Conservation (phyloP, 2,329 filamentous ascomycete species). For the Grosmannia huntii region DNA sequence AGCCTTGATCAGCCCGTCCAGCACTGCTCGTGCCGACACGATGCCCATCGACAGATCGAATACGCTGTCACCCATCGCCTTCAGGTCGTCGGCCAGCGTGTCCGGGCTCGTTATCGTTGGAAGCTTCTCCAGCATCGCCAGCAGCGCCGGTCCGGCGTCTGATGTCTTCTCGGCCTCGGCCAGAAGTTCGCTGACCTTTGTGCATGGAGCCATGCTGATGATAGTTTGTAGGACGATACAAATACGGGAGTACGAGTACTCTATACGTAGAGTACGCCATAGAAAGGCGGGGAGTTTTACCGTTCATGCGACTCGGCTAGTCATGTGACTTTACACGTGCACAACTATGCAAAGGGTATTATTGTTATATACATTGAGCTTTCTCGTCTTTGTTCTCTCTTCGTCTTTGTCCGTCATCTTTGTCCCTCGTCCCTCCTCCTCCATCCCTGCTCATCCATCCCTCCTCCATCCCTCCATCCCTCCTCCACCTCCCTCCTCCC, state of each 20-base stretch:
- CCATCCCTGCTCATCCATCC: too few relatives aligned
- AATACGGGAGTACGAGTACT: too few relatives aligned
- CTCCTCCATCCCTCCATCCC: too few relatives aligned
- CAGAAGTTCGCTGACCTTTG: conserved; percentile 12
- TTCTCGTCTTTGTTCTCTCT: too few relatives aligned
- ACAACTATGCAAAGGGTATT: not conserved
- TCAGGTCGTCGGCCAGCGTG: conserved; percentile 13
- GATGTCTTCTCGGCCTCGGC: conserved; percentile 5
- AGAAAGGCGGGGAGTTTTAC: not conserved
- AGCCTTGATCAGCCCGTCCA: conserved; percentile 21
- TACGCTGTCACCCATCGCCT: conserved; percentile 13
- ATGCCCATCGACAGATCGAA: conserved; percentile 15
- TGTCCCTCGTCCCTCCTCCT: too few relatives aligned
- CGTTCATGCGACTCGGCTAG: not conserved
- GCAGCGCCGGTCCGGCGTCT: conserved; percentile 11
- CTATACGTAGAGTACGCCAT: too few relatives aligned
- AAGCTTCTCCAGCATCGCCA: conserved; percentile 14
- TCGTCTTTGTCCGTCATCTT: too few relatives aligned
- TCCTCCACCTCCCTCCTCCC: too few relatives aligned
- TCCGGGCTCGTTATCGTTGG: conserved; percentile 12
- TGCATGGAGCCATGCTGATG: conserved; percentile 1
- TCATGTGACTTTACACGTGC: not conserved
- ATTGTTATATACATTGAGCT: not conserved
- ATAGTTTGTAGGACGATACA: not conserved
- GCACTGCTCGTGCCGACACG: conserved; percentile 16